phyloP scores from a whole-genome alignment of 495 filamentous ascomycete species.

The Sordaria brevicollis region DNA sequence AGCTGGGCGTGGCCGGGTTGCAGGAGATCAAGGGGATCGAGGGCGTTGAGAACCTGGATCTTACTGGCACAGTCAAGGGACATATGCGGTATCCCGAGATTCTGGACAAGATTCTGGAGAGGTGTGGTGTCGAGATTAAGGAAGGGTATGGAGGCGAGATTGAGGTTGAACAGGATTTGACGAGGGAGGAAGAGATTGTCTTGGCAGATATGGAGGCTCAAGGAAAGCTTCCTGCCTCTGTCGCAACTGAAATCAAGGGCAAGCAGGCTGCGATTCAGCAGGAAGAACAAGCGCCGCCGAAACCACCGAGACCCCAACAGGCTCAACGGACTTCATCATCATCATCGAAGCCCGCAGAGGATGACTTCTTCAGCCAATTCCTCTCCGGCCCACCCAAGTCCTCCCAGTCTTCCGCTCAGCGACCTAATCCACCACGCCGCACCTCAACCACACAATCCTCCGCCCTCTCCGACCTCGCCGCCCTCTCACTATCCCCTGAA shows the following conservation, averaged over 20 bases:
- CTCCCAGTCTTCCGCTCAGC: not conserved
- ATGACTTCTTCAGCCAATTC: not conserved
- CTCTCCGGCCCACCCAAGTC: not conserved
- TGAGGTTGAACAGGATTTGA: not conserved
- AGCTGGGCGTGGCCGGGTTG: conserved; percentile 67
- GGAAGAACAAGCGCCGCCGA: not conserved
- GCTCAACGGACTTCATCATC: not conserved
- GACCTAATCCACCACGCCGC: not conserved
- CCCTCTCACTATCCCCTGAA: not conserved
- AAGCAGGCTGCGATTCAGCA: not conserved
- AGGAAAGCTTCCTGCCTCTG: not conserved
- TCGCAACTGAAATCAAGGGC: not conserved
- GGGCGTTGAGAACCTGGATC: conserved; percentile 65
- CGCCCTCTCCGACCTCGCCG: not conserved
- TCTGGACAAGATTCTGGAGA: conserved; percentile 55
- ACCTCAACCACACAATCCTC: not conserved
- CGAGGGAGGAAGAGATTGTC: not conserved
- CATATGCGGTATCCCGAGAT: conserved; percentile 64
- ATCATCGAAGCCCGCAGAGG: not conserved
- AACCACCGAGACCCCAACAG: not conserved
- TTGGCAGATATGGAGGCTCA: not conserved
- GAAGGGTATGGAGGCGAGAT: not conserved
- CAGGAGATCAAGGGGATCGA: conserved; percentile 52
- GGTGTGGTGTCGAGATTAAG: conserved; percentile 36
- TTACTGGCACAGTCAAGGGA: conserved; percentile 61